Evolutionary conservation across 2,329 filamentous ascomycete genomes (phyloP).

Genomic region (Hansfordia pulvinata): DNA sequence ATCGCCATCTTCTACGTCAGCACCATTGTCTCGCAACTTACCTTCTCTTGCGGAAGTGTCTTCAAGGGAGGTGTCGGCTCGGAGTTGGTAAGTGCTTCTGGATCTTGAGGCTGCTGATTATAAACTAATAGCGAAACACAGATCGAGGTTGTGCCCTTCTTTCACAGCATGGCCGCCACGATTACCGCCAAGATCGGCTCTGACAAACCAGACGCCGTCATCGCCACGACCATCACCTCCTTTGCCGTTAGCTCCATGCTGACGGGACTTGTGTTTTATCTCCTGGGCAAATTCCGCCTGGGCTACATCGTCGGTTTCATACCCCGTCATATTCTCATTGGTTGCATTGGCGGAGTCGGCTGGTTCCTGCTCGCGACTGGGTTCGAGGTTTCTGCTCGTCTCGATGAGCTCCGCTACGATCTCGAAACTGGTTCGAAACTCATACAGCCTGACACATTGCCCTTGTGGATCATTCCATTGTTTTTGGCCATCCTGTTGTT

Average conservation of each 20-base stretch:
- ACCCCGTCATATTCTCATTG: constrained; percentile 87
- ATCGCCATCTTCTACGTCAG: constrained; percentile 99
- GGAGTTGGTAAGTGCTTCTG: constrained; percentile 53
- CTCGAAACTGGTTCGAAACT: constrained; percentile 63
- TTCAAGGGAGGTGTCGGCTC: constrained; percentile 89
- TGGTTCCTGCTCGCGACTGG: constrained; percentile 90
- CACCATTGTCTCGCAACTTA: constrained; percentile 85
- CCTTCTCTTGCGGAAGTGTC: constrained; percentile 75
- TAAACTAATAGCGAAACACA: constrained; percentile 14
- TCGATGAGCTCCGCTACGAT: constrained; percentile 77
- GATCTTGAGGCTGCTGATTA: constrained; percentile 1
- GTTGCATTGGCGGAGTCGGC: constrained; percentile 92
- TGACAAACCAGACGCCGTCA: constrained; percentile 70
- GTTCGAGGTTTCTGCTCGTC: constrained; percentile 80
- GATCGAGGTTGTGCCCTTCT: constrained; percentile 97
- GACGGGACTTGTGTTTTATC: constrained; percentile 82
- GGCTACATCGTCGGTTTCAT: constrained; percentile 96
- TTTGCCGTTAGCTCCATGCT: constrained; percentile 85
- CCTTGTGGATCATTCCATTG: constrained; percentile 74
- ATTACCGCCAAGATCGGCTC: constrained; percentile 70
- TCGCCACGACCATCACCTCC: constrained; percentile 86
- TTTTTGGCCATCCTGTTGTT: constrained; percentile 64
- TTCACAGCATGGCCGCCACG: constrained; percentile 92
- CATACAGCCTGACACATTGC: constrained; percentile 57
- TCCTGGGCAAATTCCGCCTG: constrained; percentile 75